These are phyloP conservation scores for Aristolochia fimbriata DNA, from an alignment of 164 flowering plant genomes.

Conservation along the genomic window DNA sequence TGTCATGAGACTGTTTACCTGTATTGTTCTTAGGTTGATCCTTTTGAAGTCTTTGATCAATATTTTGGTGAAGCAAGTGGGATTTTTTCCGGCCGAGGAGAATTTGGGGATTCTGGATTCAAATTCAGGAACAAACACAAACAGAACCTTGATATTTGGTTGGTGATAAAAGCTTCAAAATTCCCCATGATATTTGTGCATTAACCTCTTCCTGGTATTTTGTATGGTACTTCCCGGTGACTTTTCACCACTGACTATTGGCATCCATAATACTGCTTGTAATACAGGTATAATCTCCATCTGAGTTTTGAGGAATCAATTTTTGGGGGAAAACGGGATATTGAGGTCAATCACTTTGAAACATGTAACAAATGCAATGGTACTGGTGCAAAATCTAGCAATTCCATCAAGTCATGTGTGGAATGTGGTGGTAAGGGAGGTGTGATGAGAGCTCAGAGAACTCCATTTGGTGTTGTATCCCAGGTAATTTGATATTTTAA, in stretches of 20 bases:
- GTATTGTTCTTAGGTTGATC: constrained; percentile 53
- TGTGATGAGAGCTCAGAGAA: constrained; percentile 56
- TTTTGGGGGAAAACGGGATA: constrained; percentile 56
- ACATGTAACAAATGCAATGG: constrained; percentile 68
- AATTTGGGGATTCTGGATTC: constrained; percentile 30
- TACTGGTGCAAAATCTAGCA: constrained; percentile 74
- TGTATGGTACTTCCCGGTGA: not conserved
- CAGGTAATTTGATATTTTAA: constrained; percentile 47
- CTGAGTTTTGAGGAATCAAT: constrained; percentile 88
- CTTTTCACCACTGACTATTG: not conserved
- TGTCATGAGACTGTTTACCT: constrained; percentile 4
- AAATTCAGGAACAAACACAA: constrained; percentile 28
- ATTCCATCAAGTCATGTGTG: constrained; percentile 44
- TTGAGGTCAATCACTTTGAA: constrained; percentile 56
- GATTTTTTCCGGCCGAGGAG: constrained; percentile 56
- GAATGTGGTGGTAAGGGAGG: constrained; percentile 86
- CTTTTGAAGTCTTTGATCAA: constrained; percentile 70
- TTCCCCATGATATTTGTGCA: not conserved
- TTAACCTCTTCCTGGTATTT: not conserved
- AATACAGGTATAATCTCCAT: constrained; percentile 50
- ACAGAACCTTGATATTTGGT: constrained; percentile 66
- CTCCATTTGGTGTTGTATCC: constrained; percentile 95
- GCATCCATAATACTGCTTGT: not conserved
- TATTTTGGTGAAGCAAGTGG: constrained; percentile 66
- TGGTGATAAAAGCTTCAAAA: constrained; percentile 2